Conservation (phyloP, 371 early-diverging fungal genomes). For the Rhizomucor miehei region DNA sequence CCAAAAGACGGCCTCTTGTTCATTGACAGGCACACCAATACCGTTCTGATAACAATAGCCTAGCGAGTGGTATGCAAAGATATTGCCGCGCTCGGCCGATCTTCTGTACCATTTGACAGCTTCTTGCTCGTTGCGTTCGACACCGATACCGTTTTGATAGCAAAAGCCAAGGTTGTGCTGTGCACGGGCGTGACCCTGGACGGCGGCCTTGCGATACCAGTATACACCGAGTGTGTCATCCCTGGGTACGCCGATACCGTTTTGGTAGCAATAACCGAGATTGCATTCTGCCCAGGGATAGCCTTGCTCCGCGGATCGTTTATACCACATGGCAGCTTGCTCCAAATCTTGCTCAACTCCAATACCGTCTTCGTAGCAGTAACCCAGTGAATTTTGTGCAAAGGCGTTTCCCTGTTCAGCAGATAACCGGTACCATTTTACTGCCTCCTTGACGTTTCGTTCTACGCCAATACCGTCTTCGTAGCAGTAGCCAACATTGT, state of each 20-base stretch:
- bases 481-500: conserved; percentile 83
- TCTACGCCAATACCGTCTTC: conserved; percentile 80
- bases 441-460: conserved; percentile 63
- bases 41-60: conserved; percentile 93
- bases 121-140: conserved; percentile 53
- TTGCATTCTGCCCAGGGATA: conserved; percentile 45
- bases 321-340: conserved; percentile 61
- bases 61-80: conserved; percentile 79
- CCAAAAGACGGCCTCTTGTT: conserved; percentile 65
- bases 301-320: conserved; percentile 65
- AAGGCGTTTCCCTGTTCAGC: conserved; percentile 77
- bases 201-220: conserved; percentile 48
- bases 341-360: conserved; percentile 56
- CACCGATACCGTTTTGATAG: conserved; percentile 82
- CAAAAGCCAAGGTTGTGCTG: conserved; percentile 88
- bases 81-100: conserved; percentile 75
- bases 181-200: conserved; percentile 54
- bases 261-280: conserved; percentile 76
- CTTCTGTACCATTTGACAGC: conserved; percentile 73
- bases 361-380: conserved; percentile 78
- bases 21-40: conserved; percentile 67
- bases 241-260: conserved; percentile 74
- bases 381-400: conserved; percentile 80
- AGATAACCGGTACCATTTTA: conserved; percentile 71
- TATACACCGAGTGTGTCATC: conserved; percentile 64